A percentile compares a stretch with the other conserved stretches of the same genome.
These are phyloP conservation scores for Leptographium lundbergii DNA, from an alignment of 2,329 filamentous ascomycete species.

Conservation along the genomic window DNA sequence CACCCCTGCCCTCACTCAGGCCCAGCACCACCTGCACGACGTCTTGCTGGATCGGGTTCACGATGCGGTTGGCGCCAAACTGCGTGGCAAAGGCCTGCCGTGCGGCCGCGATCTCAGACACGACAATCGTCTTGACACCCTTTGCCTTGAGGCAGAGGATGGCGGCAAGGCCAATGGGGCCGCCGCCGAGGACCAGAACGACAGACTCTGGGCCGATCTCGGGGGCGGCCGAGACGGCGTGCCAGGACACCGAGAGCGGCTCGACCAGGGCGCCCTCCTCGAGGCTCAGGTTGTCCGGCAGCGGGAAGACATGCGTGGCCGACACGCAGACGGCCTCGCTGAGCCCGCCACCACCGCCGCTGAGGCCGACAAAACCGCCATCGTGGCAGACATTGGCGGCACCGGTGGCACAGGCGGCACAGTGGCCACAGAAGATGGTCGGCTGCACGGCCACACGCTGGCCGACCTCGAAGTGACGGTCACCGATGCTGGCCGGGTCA, in stretches of 20 bases:
- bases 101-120: slow-evolving; percentile 42
- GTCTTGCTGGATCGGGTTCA: slow-evolving; percentile 31
- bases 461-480: slow-evolving; percentile 36
- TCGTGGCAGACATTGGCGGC: slow-evolving; percentile 23
- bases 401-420: slow-evolving; percentile 24
- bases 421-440: slow-evolving; percentile 44
- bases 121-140: slow-evolving; percentile 33
- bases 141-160: slow-evolving; percentile 46
- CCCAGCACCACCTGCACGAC: not conserved
- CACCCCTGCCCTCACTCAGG: not conserved
- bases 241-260: slow-evolving; percentile 46
- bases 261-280: slow-evolving; percentile 45
- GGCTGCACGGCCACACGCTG: slow-evolving; percentile 57
- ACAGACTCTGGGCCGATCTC: slow-evolving; percentile 29
- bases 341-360: slow-evolving; percentile 3
- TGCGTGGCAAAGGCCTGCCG: slow-evolving; percentile 43
- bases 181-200: slow-evolving; percentile 46
- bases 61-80: slow-evolving; percentile 39
- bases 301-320: slow-evolving; percentile 9
- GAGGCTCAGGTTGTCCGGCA: slow-evolving; percentile 34
- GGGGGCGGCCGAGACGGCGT: slow-evolving; percentile 38
- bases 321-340: slow-evolving; percentile 20
- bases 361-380: slow-evolving; percentile 17
- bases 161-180: slow-evolving; percentile 46
- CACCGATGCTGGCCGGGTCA: slow-evolving; percentile 21